Evolutionary conservation across 768 basidiomycete species (phyloP).

Genomic region (Lentinula guzmanii): DNA sequence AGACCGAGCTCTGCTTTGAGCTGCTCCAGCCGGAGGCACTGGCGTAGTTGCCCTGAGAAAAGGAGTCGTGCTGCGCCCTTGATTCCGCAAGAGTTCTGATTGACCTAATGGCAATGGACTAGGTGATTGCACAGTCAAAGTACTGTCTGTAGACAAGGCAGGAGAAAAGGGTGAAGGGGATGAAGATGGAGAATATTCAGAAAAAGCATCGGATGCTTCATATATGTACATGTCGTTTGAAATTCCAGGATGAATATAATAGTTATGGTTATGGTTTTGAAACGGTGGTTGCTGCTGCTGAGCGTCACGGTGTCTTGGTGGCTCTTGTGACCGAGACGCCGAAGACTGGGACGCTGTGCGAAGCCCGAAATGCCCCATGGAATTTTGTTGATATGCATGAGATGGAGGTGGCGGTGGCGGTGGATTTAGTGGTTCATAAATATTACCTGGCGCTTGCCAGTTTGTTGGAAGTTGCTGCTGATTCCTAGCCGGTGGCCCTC

Average conservation of each 20-base stretch:
- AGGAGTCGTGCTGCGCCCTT: not conserved
- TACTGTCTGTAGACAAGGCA: slow-evolving; percentile 1
- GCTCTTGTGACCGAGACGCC: not conserved
- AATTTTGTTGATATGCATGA: slow-evolving; percentile 1
- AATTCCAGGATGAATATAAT: slow-evolving; percentile 1
- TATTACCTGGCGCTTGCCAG: not conserved
- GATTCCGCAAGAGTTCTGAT: not conserved
- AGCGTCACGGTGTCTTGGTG: not conserved
- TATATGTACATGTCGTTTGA: slow-evolving; percentile 5
- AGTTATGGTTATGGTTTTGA: not conserved
- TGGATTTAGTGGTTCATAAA: not conserved
- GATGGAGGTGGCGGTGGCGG: not conserved
- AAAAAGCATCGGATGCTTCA: slow-evolving; percentile 5
- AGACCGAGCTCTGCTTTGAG: not conserved
- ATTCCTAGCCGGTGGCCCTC: too few species aligned
- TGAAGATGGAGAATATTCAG: slow-evolving; percentile 3
- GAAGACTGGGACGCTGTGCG: not conserved
- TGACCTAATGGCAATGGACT: not conserved
- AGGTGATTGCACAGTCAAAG: not conserved
- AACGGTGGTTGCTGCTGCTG: not conserved
- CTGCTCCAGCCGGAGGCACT: not conserved
- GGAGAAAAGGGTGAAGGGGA: not conserved
- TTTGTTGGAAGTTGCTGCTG: not conserved
- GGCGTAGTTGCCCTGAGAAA: not conserved
- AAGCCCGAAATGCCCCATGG: not conserved